A percentile compares a stretch with the other conserved stretches of the same genome.
Evolutionary conservation across 208 protist genomes (phyloP).

Genomic region (Acanthamoeba healyi): DNA sequence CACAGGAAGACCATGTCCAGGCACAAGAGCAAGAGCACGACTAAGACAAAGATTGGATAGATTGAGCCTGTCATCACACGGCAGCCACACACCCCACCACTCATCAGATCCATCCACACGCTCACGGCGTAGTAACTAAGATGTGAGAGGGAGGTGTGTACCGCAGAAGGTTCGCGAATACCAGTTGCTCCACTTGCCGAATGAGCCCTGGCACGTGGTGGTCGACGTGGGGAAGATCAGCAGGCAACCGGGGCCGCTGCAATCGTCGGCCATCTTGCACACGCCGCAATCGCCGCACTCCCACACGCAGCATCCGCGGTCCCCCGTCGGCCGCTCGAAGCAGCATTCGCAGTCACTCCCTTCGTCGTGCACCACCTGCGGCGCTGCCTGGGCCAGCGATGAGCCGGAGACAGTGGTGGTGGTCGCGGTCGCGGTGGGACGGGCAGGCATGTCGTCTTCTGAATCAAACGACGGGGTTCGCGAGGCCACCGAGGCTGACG

Average conservation of each 20-base stretch:
- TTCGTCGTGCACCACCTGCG: background rate
- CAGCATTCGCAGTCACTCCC: background rate
- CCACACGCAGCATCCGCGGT: conserved; percentile 2
- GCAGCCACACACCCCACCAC: no score
- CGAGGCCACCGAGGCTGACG: background rate
- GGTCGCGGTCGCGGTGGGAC: background rate
- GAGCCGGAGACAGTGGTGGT: background rate
- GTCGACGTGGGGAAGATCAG: background rate
- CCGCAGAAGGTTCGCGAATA: conserved; percentile 21
- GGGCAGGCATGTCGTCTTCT: background rate
- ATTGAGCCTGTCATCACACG: background rate
- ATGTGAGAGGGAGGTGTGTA: background rate
- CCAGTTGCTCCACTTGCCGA: conserved; percentile 51
- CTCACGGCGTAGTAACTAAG: background rate
- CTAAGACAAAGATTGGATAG: background rate
- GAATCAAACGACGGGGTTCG: background rate
- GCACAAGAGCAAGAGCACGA: background rate
- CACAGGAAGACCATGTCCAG: conserved; percentile 10
- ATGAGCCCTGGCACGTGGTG: background rate
- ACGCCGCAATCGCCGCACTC: conserved; percentile 36
- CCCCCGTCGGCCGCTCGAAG: background rate
- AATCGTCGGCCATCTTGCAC: conserved; percentile 68
- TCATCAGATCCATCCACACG: no score
- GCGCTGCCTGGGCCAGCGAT: background rate
- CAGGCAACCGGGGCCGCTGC: background rate